These are phyloP conservation scores for Piromyces sp. DNA, from an alignment of 192 early-diverging fungal species.

Conservation along the genomic window DNA sequence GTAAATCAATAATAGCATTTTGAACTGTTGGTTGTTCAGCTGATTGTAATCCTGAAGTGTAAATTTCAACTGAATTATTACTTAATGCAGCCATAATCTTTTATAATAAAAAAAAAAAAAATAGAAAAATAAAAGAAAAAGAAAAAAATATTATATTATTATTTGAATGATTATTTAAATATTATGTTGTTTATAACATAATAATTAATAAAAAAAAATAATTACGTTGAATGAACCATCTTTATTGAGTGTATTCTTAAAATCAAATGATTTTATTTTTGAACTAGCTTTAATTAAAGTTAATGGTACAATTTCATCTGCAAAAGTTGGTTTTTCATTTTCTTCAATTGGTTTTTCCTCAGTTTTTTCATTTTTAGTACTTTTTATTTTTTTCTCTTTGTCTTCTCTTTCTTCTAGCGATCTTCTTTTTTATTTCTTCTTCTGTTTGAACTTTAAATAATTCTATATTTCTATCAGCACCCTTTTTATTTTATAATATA, in stretches of 20 bases:
- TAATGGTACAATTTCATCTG: conserved; percentile 60
- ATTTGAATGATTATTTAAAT: too few species aligned
- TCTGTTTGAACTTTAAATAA: conserved; percentile 58
- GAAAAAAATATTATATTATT: too few species aligned
- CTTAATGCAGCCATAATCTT: conserved; percentile 52
- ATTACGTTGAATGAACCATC: background rate
- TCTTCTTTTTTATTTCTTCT: conserved; percentile 70
- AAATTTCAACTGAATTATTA: conserved; percentile 74
- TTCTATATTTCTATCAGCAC: conserved; percentile 66
- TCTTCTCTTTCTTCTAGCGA: conserved; percentile 59
- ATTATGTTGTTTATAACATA: too few species aligned
- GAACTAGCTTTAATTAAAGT: conserved; percentile 52
- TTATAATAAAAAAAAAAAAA: conserved; percentile 5
- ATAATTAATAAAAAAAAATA: too few species aligned
- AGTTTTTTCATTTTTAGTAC: conserved; percentile 13
- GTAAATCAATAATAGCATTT: conserved; percentile 53
- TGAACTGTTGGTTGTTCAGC: conserved; percentile 39
- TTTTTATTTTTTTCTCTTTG: conserved; percentile 53
- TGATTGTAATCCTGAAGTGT: conserved; percentile 47
- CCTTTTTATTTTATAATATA: conserved; percentile 1
- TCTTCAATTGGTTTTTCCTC: conserved; percentile 16
- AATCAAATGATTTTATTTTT: conserved; percentile 69
- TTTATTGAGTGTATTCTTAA: conserved; percentile 18
- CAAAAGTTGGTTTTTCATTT: conserved; percentile 35
- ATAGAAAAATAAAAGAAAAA: conserved; percentile 5